Evolutionary conservation across 2,329 filamentous ascomycete genomes (phyloP).

Genomic region (Metarhizium album): DNA sequence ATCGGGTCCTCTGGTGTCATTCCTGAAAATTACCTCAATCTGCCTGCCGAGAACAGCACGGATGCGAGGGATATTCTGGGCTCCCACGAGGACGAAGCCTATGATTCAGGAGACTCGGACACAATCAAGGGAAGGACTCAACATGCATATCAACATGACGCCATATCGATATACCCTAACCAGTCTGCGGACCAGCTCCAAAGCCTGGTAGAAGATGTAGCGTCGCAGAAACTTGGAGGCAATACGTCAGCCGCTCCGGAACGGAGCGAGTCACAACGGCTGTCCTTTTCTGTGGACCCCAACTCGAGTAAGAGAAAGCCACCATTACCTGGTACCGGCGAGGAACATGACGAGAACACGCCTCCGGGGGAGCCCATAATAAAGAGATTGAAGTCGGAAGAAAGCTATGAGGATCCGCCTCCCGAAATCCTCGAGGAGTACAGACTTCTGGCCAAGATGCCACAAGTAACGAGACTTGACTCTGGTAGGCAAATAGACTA

Average conservation of each 20-base stretch:
- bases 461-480: constrained; percentile 35
- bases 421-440: constrained; percentile 31
- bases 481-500: constrained; percentile 48
- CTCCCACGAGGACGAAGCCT: constrained; percentile 29
- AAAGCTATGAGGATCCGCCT: constrained; percentile 24
- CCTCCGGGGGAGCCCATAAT: constrained; percentile 34
- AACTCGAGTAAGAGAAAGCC: constrained; percentile 47
- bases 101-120: constrained; percentile 33
- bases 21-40: constrained; percentile 35
- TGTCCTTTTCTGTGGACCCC: constrained; percentile 23
- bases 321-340: constrained; percentile 35
- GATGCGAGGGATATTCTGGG: constrained; percentile 32
- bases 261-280: constrained; percentile 12
- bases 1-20: constrained; percentile 43
- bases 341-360: constrained; percentile 34
- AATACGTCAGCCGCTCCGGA: constrained; percentile 22
- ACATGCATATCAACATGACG: constrained; percentile 14
- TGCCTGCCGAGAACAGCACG: constrained; percentile 31
- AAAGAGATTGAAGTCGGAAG: constrained; percentile 45
- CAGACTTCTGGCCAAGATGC: constrained; percentile 36
- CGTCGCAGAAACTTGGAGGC: constrained; percentile 45
- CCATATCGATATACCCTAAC: constrained; percentile 28
- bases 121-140: constrained; percentile 17
- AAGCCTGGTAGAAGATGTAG: constrained; percentile 40
- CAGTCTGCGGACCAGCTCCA: constrained; percentile 39